These are phyloP conservation scores for Hypericum androsaemum DNA, from an alignment of 345 rosid genomes.

Conservation along the genomic window DNA sequence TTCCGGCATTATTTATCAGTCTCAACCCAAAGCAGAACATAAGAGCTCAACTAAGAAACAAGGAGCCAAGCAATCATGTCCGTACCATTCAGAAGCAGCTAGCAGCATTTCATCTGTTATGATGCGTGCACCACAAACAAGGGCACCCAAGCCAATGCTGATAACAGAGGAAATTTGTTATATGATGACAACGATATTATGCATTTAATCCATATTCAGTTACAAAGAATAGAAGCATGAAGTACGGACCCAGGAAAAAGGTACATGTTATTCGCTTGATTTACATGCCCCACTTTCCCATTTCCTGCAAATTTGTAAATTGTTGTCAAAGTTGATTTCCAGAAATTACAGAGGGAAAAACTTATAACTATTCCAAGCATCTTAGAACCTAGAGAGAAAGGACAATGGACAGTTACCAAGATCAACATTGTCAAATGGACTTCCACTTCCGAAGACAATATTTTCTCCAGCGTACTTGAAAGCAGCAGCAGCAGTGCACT, in stretches of 20 bases:
- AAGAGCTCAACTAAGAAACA: neutral
- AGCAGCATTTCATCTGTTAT: slow-evolving; percentile 84
- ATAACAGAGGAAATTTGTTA: neutral
- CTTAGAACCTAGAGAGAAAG: neutral
- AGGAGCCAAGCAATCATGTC: neutral
- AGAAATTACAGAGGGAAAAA: neutral
- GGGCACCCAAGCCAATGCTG: slow-evolving; percentile 93
- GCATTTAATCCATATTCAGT: neutral
- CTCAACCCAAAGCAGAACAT: neutral
- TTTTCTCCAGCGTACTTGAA: slow-evolving; percentile 87
- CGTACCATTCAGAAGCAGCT: slow-evolving; percentile 90
- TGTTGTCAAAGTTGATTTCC: neutral
- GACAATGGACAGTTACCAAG: slow-evolving; percentile 41
- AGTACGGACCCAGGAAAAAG: slow-evolving; percentile 85
- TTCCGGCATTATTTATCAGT: neutral
- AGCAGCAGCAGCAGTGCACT: slow-evolving; percentile 92
- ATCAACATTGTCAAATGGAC: slow-evolving; percentile 80
- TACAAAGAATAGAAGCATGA: slow-evolving; percentile 9
- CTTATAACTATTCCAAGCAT: neutral
- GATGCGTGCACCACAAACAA: slow-evolving; percentile 66
- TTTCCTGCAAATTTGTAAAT: slow-evolving; percentile 44
- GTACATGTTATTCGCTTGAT: slow-evolving; percentile 99
- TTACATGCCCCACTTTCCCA: slow-evolving; percentile 81
- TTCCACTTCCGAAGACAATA: slow-evolving; percentile 92
- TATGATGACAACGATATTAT: no score